These are phyloP conservation scores for Colletotrichum theobromicola DNA, from an alignment of 2,329 filamentous ascomycete species.

Conservation along the genomic window DNA sequence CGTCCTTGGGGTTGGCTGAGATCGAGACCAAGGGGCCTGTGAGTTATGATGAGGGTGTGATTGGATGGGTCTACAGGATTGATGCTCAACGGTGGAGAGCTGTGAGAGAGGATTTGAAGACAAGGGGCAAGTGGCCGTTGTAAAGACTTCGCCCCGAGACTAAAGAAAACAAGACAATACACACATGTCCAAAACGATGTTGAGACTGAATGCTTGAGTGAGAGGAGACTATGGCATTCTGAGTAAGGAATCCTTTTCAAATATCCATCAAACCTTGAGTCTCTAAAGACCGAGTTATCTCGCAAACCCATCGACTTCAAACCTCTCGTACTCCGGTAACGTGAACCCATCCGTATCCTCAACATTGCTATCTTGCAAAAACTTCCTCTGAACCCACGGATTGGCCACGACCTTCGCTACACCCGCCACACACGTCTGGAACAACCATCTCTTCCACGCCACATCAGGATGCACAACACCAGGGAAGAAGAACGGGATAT, in stretches of 20 bases:
- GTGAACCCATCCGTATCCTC: neutral
- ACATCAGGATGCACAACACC: constrained; percentile 4
- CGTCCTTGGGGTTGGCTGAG: neutral
- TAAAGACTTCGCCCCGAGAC: neutral
- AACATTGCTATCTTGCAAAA: neutral
- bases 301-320: neutral
- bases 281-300: neutral
- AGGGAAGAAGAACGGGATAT: constrained; percentile 1
- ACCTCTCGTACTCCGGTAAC: neutral
- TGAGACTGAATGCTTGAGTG: neutral
- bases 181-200: neutral
- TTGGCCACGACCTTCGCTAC: constrained; percentile 4
- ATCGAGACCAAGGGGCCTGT: constrained; percentile 1
- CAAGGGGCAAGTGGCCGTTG: neutral
- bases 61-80: neutral
- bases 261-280: neutral
- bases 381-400: neutral
- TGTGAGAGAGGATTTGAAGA: neutral
- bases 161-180: neutral
- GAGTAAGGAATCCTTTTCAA: neutral
- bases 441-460: neutral
- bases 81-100: neutral
- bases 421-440: neutral
- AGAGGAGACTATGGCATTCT: neutral
- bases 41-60: constrained; percentile 4